Conservation (phyloP, 139 green algal genomes). For the Chlorella sp. region DNA sequence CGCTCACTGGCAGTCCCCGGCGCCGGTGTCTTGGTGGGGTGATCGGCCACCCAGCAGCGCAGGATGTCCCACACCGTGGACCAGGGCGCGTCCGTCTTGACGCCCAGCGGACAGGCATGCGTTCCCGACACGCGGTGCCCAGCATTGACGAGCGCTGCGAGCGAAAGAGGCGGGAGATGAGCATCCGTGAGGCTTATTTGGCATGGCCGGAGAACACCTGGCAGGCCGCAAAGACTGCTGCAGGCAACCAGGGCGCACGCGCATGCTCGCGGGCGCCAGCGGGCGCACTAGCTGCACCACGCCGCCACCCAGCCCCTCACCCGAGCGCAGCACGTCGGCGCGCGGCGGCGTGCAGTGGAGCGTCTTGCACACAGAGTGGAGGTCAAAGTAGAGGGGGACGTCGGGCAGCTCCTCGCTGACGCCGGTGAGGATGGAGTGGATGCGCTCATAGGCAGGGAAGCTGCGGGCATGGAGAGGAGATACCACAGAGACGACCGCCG, state of each 20-base stretch:
- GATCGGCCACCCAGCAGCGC: slow-evolving; percentile 82
- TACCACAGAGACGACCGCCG: no score
- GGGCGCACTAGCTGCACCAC: no score
- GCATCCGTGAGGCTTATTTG: no score
- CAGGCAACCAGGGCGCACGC: no score
- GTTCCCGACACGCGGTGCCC: slow-evolving; percentile 74
- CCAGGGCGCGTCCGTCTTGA: slow-evolving; percentile 95
- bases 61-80: slow-evolving; percentile 85
- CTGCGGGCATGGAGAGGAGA: no score
- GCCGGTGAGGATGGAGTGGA: slow-evolving; percentile 77
- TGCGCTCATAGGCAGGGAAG: slow-evolving; percentile 57
- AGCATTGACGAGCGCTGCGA: slow-evolving; percentile 92
- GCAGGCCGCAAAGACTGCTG: no score
- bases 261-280: no score
- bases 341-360: slow-evolving; percentile 73
- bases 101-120: slow-evolving; percentile 85
- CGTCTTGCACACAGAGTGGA: slow-evolving; percentile 82
- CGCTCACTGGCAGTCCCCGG: slow-evolving; percentile 5
- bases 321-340: slow-evolving; percentile 72
- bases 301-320: no score
- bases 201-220: no score
- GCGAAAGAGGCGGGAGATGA: no score
- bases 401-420: slow-evolving; percentile 84
- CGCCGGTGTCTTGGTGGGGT: slow-evolving; percentile 51
- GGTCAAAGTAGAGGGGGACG: slow-evolving; percentile 79